A percentile compares a stretch with the other conserved stretches of the same genome.
These are phyloP conservation scores for Saturnispora halmiae DNA, from an alignment of 805 yeast species.

Conservation along the genomic window DNA sequence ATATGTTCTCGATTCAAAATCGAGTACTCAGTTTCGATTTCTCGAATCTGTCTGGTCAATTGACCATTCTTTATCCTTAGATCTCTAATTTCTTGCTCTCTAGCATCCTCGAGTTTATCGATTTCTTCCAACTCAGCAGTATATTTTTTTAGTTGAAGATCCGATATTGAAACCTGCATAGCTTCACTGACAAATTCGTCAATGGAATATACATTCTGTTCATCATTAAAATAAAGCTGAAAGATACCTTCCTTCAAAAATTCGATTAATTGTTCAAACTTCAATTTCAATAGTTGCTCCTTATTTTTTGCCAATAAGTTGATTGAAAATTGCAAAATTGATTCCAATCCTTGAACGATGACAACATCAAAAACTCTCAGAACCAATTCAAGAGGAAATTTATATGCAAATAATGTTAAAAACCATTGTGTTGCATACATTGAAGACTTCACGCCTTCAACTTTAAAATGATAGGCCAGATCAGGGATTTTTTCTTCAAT, in stretches of 20 bases:
- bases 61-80: constrained; percentile 60
- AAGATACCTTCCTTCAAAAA: constrained; percentile 76
- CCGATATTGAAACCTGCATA: constrained; percentile 60
- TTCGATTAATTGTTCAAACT: constrained; percentile 68
- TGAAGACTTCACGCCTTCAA: constrained; percentile 83
- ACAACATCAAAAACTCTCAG: constrained; percentile 80
- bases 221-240: constrained; percentile 40
- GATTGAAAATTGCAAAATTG: constrained; percentile 74
- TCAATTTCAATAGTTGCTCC: constrained; percentile 44
- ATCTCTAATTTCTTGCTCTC: constrained; percentile 51
- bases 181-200: constrained; percentile 75
- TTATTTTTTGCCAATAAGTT: constrained; percentile 70
- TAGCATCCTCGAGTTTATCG: constrained; percentile 55
- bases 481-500: constrained; percentile 69
- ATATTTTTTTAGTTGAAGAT: constrained; percentile 62
- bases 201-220: constrained; percentile 40
- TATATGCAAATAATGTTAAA: constrained; percentile 87
- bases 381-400: constrained; percentile 85
- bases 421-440: constrained; percentile 99
- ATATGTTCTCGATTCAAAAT: constrained; percentile 75
- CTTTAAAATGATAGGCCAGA: constrained; percentile 62
- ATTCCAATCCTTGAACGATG: constrained; percentile 85
- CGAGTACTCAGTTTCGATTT: constrained; percentile 60
- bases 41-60: constrained; percentile 61
- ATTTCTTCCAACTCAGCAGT: constrained; percentile 67